phyloP scores from a whole-genome alignment of 1,284 basidiomycete species.

The Leccinum pallidistipes region DNA sequence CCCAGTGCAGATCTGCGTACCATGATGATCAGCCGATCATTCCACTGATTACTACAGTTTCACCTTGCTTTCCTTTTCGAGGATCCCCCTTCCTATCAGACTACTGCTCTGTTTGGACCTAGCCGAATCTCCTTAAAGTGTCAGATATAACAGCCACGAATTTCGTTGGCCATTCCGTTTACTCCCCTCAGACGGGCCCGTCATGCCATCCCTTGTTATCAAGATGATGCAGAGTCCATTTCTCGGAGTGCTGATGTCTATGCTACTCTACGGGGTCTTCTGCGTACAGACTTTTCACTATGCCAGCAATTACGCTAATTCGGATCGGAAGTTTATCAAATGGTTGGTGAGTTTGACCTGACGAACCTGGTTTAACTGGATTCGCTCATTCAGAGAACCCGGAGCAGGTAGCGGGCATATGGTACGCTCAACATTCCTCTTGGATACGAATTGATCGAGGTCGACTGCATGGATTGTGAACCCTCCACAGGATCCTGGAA shows the following conservation, averaged over 20 bases:
- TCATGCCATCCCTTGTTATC: background rate
- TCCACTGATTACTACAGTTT: background rate
- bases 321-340: constrained; percentile 1
- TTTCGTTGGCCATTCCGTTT: background rate
- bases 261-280: constrained; percentile 10
- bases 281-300: constrained; percentile 14
- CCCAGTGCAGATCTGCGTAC: background rate
- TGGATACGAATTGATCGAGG: background rate
- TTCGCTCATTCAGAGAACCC: background rate
- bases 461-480: background rate
- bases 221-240: constrained; percentile 2
- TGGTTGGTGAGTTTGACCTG: constrained; percentile 8
- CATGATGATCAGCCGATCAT: background rate
- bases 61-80: background rate
- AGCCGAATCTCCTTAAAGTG: background rate
- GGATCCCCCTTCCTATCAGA: background rate
- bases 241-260: constrained; percentile 3
- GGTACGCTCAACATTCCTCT: background rate
- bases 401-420: constrained; percentile 5
- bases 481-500: constrained; percentile 3
- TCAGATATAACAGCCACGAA: background rate
- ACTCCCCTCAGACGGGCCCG: background rate
- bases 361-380: background rate
- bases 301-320: background rate
- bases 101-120: too few species aligned